phyloP scores from a whole-genome alignment of 2,329 filamentous ascomycete species.

The Metarhizium brunneum region DNA sequence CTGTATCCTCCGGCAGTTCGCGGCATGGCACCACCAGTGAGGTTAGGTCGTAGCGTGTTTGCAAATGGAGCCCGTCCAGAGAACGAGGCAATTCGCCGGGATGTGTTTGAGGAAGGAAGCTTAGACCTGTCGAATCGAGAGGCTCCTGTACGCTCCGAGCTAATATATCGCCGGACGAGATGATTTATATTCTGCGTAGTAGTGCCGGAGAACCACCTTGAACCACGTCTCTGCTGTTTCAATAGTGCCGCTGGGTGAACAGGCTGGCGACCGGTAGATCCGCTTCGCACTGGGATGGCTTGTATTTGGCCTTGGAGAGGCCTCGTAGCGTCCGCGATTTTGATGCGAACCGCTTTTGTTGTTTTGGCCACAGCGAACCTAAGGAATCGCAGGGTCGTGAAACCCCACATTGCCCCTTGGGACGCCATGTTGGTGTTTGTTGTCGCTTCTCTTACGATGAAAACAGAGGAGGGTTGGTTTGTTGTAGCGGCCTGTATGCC shows the following conservation, averaged over 20 bases:
- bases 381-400: slow-evolving; percentile 44
- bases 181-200: slow-evolving; percentile 33
- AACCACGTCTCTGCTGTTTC: slow-evolving; percentile 35
- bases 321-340: slow-evolving; percentile 34
- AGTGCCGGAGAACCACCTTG: slow-evolving; percentile 39
- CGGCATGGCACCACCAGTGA: slow-evolving; percentile 78
- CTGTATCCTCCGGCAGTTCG: slow-evolving; percentile 86
- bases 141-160: slow-evolving; percentile 24
- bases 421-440: slow-evolving; percentile 39
- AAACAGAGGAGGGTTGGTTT: neutral
- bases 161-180: slow-evolving; percentile 42
- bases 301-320: slow-evolving; percentile 37
- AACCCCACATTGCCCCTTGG: slow-evolving; percentile 47
- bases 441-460: neutral
- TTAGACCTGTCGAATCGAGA: slow-evolving; percentile 37
- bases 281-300: slow-evolving; percentile 32
- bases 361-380: slow-evolving; percentile 42
- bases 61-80: slow-evolving; percentile 78
- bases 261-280: slow-evolving; percentile 35
- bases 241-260: slow-evolving; percentile 44
- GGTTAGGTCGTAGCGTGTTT: slow-evolving; percentile 78
- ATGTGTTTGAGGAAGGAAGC: slow-evolving; percentile 39
- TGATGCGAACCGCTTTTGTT: slow-evolving; percentile 41
- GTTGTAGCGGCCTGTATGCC: neutral
- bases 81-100: slow-evolving; percentile 47